Evolutionary conservation across 2,329 filamentous ascomycete species (phyloP).

Genomic region (Claviceps sp.): DNA sequence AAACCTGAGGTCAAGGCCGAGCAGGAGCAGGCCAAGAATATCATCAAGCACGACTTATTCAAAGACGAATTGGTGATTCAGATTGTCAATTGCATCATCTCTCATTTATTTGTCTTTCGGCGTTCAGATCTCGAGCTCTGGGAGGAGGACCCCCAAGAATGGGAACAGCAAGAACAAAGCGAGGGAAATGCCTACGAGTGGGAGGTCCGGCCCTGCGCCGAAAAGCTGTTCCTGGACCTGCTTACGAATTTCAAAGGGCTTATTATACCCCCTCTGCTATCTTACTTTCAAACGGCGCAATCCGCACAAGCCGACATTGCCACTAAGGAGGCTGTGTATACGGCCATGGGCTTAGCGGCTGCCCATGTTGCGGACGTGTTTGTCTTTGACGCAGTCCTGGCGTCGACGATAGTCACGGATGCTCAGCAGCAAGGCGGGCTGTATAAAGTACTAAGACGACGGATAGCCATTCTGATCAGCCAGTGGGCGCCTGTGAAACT

Average conservation of each 20-base stretch:
- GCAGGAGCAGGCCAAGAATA: conserved; percentile 52
- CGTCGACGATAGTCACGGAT: conserved; percentile 62
- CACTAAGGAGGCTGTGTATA: conserved; percentile 89
- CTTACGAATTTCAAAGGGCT: conserved; percentile 78
- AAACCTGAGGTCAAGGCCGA: conserved; percentile 63
- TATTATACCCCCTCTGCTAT: conserved; percentile 63
- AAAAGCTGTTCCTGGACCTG: conserved; percentile 86
- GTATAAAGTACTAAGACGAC: conserved; percentile 73
- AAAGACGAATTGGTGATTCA: conserved; percentile 64
- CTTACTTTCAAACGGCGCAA: conserved; percentile 70
- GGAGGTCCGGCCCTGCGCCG: conserved; percentile 80
- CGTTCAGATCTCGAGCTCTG: conserved; percentile 77
- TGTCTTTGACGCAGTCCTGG: conserved; percentile 72
- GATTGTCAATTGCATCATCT: conserved; percentile 74
- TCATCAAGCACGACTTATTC: conserved; percentile 62
- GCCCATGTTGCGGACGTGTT: conserved; percentile 59
- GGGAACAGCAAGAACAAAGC: conserved; percentile 82
- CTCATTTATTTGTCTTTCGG: conserved; percentile 77
- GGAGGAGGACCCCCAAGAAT: conserved; percentile 90
- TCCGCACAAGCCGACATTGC: conserved; percentile 54
- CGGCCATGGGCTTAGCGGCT: conserved; percentile 76
- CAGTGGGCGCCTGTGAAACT: conserved; percentile 80
- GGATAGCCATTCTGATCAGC: conserved; percentile 77
- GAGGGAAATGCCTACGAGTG: conserved; percentile 82
- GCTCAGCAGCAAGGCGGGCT: conserved; percentile 48